Percentiles rank a stretch among this genome's conserved stretches.
phyloP scores from a whole-genome alignment of 306 rosid species.

The Ceratonia siliqua region DNA sequence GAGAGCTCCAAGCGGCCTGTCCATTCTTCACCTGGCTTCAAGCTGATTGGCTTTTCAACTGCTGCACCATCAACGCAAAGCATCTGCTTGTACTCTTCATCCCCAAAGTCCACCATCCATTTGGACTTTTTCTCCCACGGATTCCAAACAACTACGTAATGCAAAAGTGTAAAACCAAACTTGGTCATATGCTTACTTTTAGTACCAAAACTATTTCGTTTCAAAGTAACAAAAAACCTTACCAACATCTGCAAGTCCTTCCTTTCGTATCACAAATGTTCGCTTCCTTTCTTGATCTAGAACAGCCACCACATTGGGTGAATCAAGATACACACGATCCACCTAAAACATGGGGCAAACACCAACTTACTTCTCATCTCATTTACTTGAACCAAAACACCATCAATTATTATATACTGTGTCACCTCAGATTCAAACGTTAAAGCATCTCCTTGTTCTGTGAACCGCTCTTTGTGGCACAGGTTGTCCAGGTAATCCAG shows the following conservation, averaged over 20 bases:
- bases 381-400: not conserved
- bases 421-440: constrained; percentile 90
- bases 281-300: constrained; percentile 77
- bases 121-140: constrained; percentile 85
- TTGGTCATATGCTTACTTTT: constrained; percentile 6
- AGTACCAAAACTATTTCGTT: not conserved
- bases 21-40: constrained; percentile 92
- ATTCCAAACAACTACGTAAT: constrained; percentile 95
- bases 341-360: constrained; percentile 44
- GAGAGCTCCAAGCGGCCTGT: constrained; percentile 79
- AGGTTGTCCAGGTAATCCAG: constrained; percentile 76
- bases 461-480: constrained; percentile 67
- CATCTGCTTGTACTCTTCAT: constrained; percentile 89
- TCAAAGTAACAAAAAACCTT: constrained; percentile 17
- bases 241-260: constrained; percentile 90
- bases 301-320: constrained; percentile 55
- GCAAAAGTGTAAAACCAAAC: constrained; percentile 32
- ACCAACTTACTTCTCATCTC: too few relatives aligned
- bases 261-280: constrained; percentile 58
- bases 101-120: constrained; percentile 69
- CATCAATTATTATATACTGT: not conserved
- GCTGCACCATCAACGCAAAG: constrained; percentile 87
- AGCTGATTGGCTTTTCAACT: constrained; percentile 66
- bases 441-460: constrained; percentile 83
- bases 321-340: constrained; percentile 76